These are phyloP conservation scores for Globisporangium spinosum DNA, from an alignment of 352 stramenopile species.

Conservation along the genomic window DNA sequence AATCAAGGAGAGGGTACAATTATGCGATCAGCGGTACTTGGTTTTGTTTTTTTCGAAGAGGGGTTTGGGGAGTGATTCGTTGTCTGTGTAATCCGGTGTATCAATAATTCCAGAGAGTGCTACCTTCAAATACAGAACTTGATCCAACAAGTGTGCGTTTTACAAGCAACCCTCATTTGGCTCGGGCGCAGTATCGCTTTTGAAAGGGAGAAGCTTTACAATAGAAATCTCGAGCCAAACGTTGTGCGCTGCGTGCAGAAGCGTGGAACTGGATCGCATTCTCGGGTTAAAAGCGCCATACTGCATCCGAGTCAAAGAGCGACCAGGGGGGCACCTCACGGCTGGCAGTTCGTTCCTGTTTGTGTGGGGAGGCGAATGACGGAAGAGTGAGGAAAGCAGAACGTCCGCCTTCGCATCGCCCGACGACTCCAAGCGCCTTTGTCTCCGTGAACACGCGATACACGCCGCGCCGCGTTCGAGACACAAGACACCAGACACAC, in stretches of 20 bases:
- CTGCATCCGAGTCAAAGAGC: background rate
- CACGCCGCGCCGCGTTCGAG: background rate
- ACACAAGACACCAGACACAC: background rate
- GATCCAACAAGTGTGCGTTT: background rate
- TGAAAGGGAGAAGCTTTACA: background rate
- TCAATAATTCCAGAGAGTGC: background rate
- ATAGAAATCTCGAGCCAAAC: background rate
- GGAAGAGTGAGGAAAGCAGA: slow-evolving; percentile 12
- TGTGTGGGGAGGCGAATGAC: slow-evolving; percentile 16
- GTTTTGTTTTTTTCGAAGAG: background rate
- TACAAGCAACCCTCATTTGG: background rate
- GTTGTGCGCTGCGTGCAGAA: background rate
- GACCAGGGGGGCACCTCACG: background rate
- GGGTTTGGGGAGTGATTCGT: background rate
- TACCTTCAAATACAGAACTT: background rate
- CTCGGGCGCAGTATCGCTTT: background rate
- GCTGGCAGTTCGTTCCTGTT: slow-evolving; percentile 4
- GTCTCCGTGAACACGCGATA: background rate
- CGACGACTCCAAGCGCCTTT: background rate
- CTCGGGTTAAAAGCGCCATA: background rate
- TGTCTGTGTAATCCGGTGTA: background rate
- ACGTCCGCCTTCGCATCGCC: slow-evolving; percentile 2
- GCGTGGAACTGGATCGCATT: background rate
- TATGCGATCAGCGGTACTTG: background rate
- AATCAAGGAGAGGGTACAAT: background rate